These are phyloP conservation scores for Westerdykella sp. DNA, from an alignment of 2,329 filamentous ascomycete genomes.

Conservation along the genomic window DNA sequence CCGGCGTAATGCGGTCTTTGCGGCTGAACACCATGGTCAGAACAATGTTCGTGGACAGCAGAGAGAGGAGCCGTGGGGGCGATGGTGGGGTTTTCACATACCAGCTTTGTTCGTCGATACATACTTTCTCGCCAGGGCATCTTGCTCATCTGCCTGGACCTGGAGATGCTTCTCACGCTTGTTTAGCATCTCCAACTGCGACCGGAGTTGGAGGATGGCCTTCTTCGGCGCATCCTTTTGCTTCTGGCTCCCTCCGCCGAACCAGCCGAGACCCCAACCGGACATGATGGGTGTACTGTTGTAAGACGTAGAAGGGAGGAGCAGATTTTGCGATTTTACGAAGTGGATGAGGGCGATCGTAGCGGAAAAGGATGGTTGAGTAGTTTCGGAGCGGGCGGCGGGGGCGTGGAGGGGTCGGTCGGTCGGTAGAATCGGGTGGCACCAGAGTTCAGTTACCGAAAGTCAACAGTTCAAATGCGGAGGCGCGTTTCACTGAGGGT, in stretches of 20 bases:
- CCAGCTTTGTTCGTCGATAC: slow-evolving; percentile 85
- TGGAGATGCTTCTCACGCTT: slow-evolving; percentile 91
- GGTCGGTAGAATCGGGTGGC: slow-evolving; percentile 2
- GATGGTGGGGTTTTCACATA: slow-evolving; percentile 44
- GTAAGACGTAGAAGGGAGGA: not conserved
- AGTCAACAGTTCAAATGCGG: too few relatives aligned
- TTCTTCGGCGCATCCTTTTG: slow-evolving; percentile 94
- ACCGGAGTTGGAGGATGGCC: slow-evolving; percentile 80
- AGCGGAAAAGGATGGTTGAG: not conserved
- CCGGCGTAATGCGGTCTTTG: slow-evolving; percentile 80
- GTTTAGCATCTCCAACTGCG: slow-evolving; percentile 94
- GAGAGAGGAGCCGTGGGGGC: not conserved
- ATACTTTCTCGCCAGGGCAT: slow-evolving; percentile 80
- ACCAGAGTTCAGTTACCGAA: too few relatives aligned
- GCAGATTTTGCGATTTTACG: not conserved
- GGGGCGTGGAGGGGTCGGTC: not conserved
- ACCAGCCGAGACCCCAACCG: slow-evolving; percentile 62
- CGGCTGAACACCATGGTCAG: slow-evolving; percentile 52
- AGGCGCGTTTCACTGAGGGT: too few relatives aligned
- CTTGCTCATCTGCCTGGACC: slow-evolving; percentile 89
- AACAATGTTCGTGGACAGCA: not conserved
- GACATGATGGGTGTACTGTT: slow-evolving; percentile 23
- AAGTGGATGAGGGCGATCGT: too few relatives aligned
- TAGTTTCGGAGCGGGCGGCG: not conserved
- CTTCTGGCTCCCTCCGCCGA: slow-evolving; percentile 78